Conservation (phyloP, 208 protist species). For the Naegleria fowleri region DNA sequence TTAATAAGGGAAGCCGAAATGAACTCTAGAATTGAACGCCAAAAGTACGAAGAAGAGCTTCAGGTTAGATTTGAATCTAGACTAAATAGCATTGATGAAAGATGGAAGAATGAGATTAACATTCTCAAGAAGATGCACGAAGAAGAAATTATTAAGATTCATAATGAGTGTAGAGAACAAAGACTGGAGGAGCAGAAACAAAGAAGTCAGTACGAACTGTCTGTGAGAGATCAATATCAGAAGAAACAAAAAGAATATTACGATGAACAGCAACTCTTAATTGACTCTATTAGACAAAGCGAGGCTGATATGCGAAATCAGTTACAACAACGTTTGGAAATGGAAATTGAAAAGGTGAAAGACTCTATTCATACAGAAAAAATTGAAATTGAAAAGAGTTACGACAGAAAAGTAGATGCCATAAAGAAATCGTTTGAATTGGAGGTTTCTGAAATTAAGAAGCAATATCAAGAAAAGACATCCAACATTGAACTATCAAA, state of each 20-base stretch:
- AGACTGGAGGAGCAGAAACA: neutral
- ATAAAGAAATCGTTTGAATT: neutral
- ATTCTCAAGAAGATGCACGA: neutral
- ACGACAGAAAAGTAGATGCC: neutral
- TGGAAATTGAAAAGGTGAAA: neutral
- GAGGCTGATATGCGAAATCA: neutral
- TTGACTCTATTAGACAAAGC: neutral
- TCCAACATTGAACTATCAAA: neutral
- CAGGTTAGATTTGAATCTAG: neutral
- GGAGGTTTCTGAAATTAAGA: neutral
- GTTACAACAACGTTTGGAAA: neutral
- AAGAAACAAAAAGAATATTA: neutral
- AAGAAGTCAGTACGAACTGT: neutral
- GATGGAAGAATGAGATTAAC: neutral
- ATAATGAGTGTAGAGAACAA: neutral
- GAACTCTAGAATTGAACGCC: neutral
- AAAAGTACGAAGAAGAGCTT: neutral
- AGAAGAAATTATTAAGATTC: neutral
- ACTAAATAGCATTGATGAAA: neutral
- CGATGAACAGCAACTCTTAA: neutral
- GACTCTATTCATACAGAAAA: neutral
- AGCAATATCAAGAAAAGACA: neutral
- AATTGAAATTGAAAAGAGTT: neutral
- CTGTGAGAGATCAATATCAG: neutral
- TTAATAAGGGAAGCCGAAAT: slow-evolving; percentile 3